phyloP scores from a whole-genome alignment of 2,329 filamentous ascomycete genomes.

The Colletotrichum navitas region DNA sequence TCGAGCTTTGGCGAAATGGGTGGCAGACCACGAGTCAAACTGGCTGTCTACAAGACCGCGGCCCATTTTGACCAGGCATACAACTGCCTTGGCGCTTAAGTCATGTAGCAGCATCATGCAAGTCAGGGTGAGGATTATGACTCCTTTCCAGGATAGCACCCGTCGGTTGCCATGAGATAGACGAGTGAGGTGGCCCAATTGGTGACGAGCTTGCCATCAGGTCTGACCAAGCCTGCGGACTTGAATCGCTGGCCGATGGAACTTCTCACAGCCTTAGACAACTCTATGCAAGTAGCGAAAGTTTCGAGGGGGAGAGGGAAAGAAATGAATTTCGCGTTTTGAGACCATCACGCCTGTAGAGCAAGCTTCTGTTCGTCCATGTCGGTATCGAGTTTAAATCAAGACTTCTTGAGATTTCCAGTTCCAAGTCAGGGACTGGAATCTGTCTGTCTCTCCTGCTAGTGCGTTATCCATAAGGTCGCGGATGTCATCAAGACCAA shows the following conservation, averaged over 20 bases:
- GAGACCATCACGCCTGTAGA: constrained; percentile 22
- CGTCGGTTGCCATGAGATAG: constrained; percentile 20
- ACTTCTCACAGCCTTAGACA: constrained; percentile 4
- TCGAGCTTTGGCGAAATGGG: no score
- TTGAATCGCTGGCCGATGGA: constrained; percentile 20
- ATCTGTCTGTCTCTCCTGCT: not conserved
- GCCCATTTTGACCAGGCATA: no score
- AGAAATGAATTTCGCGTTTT: not conserved
- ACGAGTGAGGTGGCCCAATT: constrained; percentile 27
- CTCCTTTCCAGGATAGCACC: constrained; percentile 25
- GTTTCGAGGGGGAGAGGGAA: not conserved
- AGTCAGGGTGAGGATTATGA: constrained; percentile 22
- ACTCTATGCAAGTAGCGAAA: not conserved
- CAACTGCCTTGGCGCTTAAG: no score
- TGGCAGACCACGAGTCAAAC: no score
- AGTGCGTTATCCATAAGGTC: constrained; percentile 19
- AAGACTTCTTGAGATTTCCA: not conserved
- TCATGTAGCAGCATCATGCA: constrained; percentile 27
- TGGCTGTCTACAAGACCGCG: no score
- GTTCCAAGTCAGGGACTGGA: not conserved
- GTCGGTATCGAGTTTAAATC: not conserved
- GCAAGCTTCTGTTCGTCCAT: not conserved
- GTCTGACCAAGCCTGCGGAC: not conserved
- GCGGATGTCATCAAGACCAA: not conserved
- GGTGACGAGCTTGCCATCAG: constrained; percentile 11